These are phyloP conservation scores for Colletotrichum chlorophyti DNA, from an alignment of 2,329 filamentous ascomycete genomes.

Conservation along the genomic window DNA sequence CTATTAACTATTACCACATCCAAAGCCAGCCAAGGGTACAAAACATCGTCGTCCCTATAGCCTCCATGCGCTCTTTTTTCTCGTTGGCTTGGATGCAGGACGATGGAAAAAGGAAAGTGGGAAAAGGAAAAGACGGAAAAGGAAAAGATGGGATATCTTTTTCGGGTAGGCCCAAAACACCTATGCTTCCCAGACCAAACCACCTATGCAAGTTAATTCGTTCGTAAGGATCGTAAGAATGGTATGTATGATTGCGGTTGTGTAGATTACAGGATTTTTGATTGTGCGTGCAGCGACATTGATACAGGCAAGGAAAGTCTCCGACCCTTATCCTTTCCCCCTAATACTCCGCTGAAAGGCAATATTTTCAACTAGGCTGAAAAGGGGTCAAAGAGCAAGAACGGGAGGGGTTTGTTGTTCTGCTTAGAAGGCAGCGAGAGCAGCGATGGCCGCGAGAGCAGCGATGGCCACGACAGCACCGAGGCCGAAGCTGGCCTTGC, in stretches of 20 bases:
- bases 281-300: constrained; percentile 27
- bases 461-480: constrained; percentile 54
- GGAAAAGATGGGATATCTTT: neutral
- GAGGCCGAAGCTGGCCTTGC: constrained; percentile 49
- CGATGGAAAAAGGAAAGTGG: neutral
- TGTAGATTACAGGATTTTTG: constrained; percentile 26
- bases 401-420: no score
- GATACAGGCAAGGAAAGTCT: constrained; percentile 33
- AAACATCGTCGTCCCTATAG: constrained; percentile 9
- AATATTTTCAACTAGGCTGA: constrained; percentile 12
- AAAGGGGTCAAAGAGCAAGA: neutral
- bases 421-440: constrained; percentile 42
- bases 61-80: constrained; percentile 24
- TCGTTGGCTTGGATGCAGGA: neutral
- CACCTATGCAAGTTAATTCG: constrained; percentile 35
- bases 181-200: constrained; percentile 21
- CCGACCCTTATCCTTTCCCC: constrained; percentile 26
- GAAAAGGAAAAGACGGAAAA: constrained; percentile 1
- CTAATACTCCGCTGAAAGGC: constrained; percentile 9
- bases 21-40: constrained; percentile 28
- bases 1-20: constrained; percentile 27
- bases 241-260: constrained; percentile 38
- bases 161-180: neutral
- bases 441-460: constrained; percentile 50
- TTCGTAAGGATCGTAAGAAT: constrained; percentile 68